Conservation (phyloP, 2,329 filamentous ascomycete species). For the Fusarium praegraminearum region DNA sequence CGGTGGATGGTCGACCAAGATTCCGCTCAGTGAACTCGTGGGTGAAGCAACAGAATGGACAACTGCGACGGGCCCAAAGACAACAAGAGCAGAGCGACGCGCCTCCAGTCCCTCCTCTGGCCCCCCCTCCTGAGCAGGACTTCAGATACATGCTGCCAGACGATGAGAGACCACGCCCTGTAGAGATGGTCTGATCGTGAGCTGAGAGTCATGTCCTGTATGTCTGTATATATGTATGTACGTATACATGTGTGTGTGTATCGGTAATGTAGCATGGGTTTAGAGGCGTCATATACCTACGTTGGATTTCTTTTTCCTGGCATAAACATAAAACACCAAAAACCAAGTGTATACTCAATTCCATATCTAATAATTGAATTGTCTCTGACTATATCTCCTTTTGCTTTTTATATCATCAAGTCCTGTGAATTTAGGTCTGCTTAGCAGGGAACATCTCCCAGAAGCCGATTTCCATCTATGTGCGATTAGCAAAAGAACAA, state of each 20-base stretch:
- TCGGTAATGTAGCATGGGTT: constrained; percentile 27
- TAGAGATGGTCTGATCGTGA: constrained; percentile 48
- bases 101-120: constrained; percentile 56
- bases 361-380: constrained; percentile 38
- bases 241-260: constrained; percentile 8
- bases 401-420: background rate
- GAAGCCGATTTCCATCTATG: constrained; percentile 66
- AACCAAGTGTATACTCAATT: constrained; percentile 35
- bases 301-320: constrained; percentile 16
- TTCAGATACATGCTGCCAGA: constrained; percentile 65
- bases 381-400: background rate
- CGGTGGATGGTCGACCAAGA: constrained; percentile 65
- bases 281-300: constrained; percentile 18
- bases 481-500: background rate
- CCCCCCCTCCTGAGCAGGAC: constrained; percentile 60
- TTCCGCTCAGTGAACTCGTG: constrained; percentile 72
- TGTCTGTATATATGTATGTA: background rate
- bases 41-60: constrained; percentile 72
- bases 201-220: constrained; percentile 3
- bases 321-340: constrained; percentile 15
- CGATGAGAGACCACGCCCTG: constrained; percentile 59
- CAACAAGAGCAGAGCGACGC: constrained; percentile 49
- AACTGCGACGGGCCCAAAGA: constrained; percentile 62
- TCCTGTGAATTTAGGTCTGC: constrained; percentile 12
- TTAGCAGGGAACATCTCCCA: constrained; percentile 65